Percentiles rank a stretch among this genome's conserved stretches.
phyloP scores from a whole-genome alignment of 148 eudicot genomes.

The Rhododendron vialii region DNA sequence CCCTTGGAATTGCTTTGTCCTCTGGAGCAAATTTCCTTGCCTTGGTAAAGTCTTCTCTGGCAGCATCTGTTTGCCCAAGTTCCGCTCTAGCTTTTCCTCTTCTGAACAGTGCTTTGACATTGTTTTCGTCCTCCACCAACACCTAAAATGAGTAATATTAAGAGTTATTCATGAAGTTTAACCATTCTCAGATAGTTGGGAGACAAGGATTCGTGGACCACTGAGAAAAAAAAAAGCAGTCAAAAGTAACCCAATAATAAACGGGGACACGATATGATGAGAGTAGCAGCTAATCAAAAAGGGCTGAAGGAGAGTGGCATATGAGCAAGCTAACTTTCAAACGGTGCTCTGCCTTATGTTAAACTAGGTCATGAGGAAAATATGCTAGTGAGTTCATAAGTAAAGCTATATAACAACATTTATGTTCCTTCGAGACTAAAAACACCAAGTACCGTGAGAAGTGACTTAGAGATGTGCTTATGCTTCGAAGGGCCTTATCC shows the following conservation, averaged over 20 bases:
- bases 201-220: neutral
- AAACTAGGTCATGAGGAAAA: neutral
- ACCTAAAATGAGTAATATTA: conserved; percentile 32
- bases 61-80: conserved; percentile 95
- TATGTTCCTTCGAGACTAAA: neutral
- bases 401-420: neutral
- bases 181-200: neutral
- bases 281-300: conserved; percentile 3
- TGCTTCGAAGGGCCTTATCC: neutral
- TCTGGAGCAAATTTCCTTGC: conserved; percentile 76
- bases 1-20: conserved; percentile 75
- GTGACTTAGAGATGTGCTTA: no score
- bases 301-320: neutral
- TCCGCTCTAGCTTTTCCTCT: conserved; percentile 90
- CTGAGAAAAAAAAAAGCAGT: neutral
- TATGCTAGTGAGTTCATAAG: neutral
- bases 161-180: neutral
- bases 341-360: neutral
- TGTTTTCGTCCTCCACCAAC: conserved; percentile 74
- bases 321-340: neutral
- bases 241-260: neutral
- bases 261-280: neutral
- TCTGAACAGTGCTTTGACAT: conserved; percentile 82
- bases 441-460: neutral
- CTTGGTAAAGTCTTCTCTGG: conserved; percentile 80